Evolutionary conservation across 1,139 yeast species (phyloP).

Genomic region (Geotrichum restrictum): DNA sequence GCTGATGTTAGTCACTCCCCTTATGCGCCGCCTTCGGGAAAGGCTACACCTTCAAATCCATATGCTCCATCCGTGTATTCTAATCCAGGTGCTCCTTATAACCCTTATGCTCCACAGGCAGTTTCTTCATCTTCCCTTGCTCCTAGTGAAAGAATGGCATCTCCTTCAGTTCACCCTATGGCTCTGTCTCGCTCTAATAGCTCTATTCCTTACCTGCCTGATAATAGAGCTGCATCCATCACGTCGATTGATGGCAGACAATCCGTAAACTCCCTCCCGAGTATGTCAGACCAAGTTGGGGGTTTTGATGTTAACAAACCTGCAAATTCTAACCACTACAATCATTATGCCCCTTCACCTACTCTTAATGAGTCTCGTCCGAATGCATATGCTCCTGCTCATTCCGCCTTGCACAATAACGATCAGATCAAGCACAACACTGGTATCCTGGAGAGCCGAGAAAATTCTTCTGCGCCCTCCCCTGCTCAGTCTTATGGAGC

Average conservation of each 20-base stretch:
- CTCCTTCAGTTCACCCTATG: neutral
- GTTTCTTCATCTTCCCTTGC: neutral
- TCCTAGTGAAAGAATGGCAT: neutral
- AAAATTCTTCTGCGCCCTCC: neutral
- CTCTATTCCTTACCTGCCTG: neutral
- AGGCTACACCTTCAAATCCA: constrained; percentile 4
- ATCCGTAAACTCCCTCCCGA: neutral
- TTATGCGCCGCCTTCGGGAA: neutral
- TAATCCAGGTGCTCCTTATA: constrained; percentile 4
- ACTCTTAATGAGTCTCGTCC: no score
- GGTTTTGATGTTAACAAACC: neutral
- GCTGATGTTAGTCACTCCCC: neutral
- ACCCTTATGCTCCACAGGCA: constrained; percentile 17
- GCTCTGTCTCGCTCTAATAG: neutral
- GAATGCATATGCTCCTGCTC: no score
- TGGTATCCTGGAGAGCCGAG: no score
- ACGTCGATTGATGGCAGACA: neutral
- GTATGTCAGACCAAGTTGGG: no score
- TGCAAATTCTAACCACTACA: neutral
- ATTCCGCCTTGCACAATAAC: no score
- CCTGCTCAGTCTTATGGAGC: constrained; percentile 11
- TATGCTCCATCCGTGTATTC: constrained; percentile 5
- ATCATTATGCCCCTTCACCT: no score
- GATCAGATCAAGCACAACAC: no score
- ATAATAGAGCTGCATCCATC: neutral